Percentiles rank a stretch among this genome's conserved stretches.
Conservation (phyloP, 768 basidiomycete genomes). For the Xerocomellus intermedius region DNA sequence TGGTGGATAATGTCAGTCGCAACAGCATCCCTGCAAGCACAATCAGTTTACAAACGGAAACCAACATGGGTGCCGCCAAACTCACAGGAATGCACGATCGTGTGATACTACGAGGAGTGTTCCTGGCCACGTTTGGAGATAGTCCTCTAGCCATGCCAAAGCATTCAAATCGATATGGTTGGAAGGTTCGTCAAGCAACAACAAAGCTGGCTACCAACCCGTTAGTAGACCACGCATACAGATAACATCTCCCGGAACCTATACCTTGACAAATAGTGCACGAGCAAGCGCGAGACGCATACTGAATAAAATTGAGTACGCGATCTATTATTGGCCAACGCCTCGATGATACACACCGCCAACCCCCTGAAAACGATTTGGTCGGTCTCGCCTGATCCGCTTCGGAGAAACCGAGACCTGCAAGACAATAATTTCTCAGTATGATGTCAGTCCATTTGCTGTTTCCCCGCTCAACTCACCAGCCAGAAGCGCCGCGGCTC, state of each 20-base stretch:
- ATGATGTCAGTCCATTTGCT: not conserved
- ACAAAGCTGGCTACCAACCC: slow-evolving; percentile 56
- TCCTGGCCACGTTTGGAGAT: slow-evolving; percentile 91
- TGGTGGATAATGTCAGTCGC: slow-evolving; percentile 99
- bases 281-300: slow-evolving; percentile 96
- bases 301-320: slow-evolving; percentile 37
- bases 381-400: slow-evolving; percentile 82
- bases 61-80: not conserved
- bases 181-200: slow-evolving; percentile 91
- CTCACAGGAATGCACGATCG: slow-evolving; percentile 92
- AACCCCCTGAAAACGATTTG: slow-evolving; percentile 91
- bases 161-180: slow-evolving; percentile 98
- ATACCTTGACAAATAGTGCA: slow-evolving; percentile 92
- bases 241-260: not conserved
- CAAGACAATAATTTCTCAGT: not conserved
- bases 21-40: slow-evolving; percentile 70
- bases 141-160: slow-evolving; percentile 96
- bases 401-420: slow-evolving; percentile 90
- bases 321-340: not conserved
- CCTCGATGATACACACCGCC: slow-evolving; percentile 55
- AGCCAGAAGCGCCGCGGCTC: slow-evolving; percentile 86
- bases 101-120: slow-evolving; percentile 97
- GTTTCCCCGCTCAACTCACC: slow-evolving; percentile 42
- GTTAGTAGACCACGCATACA: slow-evolving; percentile 5
- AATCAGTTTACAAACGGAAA: not conserved